phyloP scores from a whole-genome alignment of 768 basidiomycete genomes.

The Kwoniella newhampshirensis region DNA sequence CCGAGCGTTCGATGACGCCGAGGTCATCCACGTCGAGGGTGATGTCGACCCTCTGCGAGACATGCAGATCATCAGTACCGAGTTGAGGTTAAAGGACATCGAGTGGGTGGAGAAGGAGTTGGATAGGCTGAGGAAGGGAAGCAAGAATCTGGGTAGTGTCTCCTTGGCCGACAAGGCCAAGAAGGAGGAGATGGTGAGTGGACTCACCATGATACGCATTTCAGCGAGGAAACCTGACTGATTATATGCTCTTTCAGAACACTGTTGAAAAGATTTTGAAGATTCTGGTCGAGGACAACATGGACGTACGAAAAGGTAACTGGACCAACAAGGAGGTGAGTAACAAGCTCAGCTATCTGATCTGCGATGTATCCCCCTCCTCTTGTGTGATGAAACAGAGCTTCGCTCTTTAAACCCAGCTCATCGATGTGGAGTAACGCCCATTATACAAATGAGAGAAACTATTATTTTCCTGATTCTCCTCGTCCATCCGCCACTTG shows the following conservation, averaged over 20 bases:
- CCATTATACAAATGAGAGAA: constrained; percentile 67
- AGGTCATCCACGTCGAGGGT: constrained; percentile 98
- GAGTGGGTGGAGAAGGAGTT: constrained; percentile 96
- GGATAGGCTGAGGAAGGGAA: constrained; percentile 71
- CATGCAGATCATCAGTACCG: constrained; percentile 95
- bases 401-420: constrained; percentile 85
- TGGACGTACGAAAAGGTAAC: constrained; percentile 86
- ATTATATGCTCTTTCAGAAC: no score
- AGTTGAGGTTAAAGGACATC: constrained; percentile 92
- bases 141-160: constrained; percentile 68
- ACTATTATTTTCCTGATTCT: constrained; percentile 45
- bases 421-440: constrained; percentile 92
- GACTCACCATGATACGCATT: no score
- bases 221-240: constrained; percentile 2
- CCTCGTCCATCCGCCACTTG: background rate
- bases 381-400: constrained; percentile 73
- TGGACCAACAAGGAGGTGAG: constrained; percentile 97
- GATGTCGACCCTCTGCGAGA: constrained; percentile 94
- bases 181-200: constrained; percentile 88
- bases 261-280: constrained; percentile 82
- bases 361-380: constrained; percentile 21
- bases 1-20: constrained; percentile 97
- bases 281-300: constrained; percentile 70
- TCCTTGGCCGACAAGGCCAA: constrained; percentile 89
- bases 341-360: constrained; percentile 11